Percentiles rank a stretch among this genome's conserved stretches.
Conservation (phyloP, 805 yeast genomes). For the Candida sphagnicola region DNA sequence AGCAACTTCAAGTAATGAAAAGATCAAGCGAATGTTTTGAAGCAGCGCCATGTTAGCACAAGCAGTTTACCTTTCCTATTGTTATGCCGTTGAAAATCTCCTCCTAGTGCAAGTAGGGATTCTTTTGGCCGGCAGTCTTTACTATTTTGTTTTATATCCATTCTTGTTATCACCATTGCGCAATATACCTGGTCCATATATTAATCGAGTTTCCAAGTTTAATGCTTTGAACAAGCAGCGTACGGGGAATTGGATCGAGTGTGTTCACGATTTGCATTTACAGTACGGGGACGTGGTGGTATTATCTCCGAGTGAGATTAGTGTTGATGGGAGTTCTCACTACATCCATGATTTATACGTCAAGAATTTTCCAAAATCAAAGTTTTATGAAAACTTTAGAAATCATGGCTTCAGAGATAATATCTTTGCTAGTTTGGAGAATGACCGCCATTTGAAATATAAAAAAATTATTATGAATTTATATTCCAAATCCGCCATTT, state of each 20-base stretch:
- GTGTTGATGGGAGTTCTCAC: slow-evolving; percentile 48
- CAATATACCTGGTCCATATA: slow-evolving; percentile 55
- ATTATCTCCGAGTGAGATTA: slow-evolving; percentile 58
- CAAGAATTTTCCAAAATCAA: slow-evolving; percentile 51
- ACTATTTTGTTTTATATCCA: slow-evolving; percentile 41
- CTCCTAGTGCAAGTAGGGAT: neutral
- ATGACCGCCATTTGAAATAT: slow-evolving; percentile 41
- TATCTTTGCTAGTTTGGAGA: slow-evolving; percentile 54
- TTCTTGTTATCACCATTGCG: slow-evolving; percentile 46
- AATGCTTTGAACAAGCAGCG: slow-evolving; percentile 39
- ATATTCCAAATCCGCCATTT: slow-evolving; percentile 33
- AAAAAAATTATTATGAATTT: slow-evolving; percentile 28
- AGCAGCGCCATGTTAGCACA: slow-evolving; percentile 2
- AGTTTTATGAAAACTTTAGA: slow-evolving; percentile 56
- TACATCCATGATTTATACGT: slow-evolving; percentile 54
- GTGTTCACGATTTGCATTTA: slow-evolving; percentile 47
- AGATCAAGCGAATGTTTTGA: no score
- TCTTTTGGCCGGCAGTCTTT: slow-evolving; percentile 8
- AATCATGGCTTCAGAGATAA: slow-evolving; percentile 52
- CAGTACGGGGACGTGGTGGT: slow-evolving; percentile 61
- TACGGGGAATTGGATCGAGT: slow-evolving; percentile 36
- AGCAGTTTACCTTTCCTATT: neutral
- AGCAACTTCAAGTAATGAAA: no score
- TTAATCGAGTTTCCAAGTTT: slow-evolving; percentile 42
- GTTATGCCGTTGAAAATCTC: neutral